Conservation (phyloP, 1,284 basidiomycete species). For the Volvariella surrecta region DNA sequence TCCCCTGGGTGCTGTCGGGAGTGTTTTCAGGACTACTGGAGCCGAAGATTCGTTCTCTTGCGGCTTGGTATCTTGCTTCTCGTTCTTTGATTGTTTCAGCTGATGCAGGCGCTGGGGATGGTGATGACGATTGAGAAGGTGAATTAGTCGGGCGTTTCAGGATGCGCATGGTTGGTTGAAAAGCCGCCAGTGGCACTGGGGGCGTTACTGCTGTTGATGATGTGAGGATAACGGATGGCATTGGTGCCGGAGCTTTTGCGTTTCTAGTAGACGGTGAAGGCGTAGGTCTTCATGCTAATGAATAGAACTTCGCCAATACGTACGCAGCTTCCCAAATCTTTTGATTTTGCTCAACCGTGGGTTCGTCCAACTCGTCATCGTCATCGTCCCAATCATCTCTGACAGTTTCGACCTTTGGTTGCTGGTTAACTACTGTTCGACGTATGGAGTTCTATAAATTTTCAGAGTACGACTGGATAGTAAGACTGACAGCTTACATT, state of each 20-base stretch:
- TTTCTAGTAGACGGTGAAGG: constrained; percentile 22
- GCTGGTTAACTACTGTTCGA: neutral
- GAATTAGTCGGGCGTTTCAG: constrained; percentile 31
- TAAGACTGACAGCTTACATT: no score
- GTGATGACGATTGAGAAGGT: constrained; percentile 13
- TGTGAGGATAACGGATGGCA: constrained; percentile 30
- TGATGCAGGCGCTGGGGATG: constrained; percentile 15
- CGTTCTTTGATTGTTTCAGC: constrained; percentile 29
- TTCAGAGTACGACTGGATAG: no score
- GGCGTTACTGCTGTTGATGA: constrained; percentile 18
- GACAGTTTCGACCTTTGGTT: constrained; percentile 10
- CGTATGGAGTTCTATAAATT: neutral
- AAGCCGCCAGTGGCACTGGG: constrained; percentile 26
- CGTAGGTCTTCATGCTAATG: neutral
- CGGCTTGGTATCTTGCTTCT: constrained; percentile 34
- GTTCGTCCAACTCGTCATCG: constrained; percentile 22
- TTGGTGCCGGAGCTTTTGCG: constrained; percentile 27
- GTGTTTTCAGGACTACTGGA: no score
- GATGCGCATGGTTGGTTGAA: constrained; percentile 33
- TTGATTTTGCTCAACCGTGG: constrained; percentile 24
- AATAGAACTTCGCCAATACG: constrained; percentile 12
- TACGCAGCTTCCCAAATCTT: constrained; percentile 39
- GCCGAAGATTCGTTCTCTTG: constrained; percentile 36
- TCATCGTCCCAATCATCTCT: constrained; percentile 34
- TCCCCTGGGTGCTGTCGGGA: no score